Evolutionary conservation across 2,329 filamentous ascomycete genomes (phyloP).

Genomic region (Sporothrix variecibatus): DNA sequence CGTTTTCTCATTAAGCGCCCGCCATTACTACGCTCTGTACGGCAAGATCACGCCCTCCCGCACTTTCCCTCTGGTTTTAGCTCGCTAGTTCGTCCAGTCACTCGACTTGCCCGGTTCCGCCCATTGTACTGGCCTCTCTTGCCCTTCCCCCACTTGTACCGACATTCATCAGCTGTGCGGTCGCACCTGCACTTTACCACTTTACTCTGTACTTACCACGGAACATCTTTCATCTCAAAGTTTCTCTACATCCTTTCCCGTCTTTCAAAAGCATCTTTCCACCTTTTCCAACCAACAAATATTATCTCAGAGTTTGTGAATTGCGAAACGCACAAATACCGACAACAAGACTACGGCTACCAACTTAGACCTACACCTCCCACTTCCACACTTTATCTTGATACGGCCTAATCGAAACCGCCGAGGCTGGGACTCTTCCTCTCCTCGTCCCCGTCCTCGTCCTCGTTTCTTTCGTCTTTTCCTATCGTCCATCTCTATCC

Average conservation of each 20-base stretch:
- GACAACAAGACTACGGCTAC: background rate
- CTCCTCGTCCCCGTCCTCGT: background rate
- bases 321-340: background rate
- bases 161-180: background rate
- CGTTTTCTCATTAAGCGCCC: constrained; percentile 15
- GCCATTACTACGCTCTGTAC: constrained; percentile 1
- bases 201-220: background rate
- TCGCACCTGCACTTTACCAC: background rate
- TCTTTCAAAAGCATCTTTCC: background rate
- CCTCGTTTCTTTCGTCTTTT: background rate
- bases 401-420: background rate
- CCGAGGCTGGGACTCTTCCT: background rate
- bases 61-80: constrained; percentile 1
- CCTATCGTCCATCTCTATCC: background rate
- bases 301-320: no score
- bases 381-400: background rate
- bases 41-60: constrained; percentile 6
- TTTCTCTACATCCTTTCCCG: background rate
- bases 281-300: background rate
- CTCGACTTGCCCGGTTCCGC: constrained; percentile 14
- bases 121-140: background rate
- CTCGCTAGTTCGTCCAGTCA: constrained; percentile 11
- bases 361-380: background rate
- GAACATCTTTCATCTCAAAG: background rate
- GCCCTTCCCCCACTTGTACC: constrained; percentile 3